Percentiles rank a stretch among this genome's conserved stretches.
Evolutionary conservation across 1,139 yeast genomes (phyloP).

Genomic region (Meyerozyma athensensis): DNA sequence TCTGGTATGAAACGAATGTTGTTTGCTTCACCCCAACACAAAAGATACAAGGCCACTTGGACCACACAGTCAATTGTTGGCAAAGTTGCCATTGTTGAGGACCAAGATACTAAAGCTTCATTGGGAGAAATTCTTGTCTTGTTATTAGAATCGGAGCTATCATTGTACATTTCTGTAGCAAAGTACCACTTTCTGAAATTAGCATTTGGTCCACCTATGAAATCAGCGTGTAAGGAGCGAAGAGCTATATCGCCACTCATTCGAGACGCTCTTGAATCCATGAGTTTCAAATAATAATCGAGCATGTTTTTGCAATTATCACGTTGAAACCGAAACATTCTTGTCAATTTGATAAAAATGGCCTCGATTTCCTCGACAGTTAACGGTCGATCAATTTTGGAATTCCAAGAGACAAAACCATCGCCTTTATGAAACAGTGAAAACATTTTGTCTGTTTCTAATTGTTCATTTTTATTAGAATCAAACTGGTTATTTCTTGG

Average conservation of each 20-base stretch:
- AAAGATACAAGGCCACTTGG: slow-evolving; percentile 64
- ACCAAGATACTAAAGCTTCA: slow-evolving; percentile 37
- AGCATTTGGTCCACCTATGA: slow-evolving; percentile 87
- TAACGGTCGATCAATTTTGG: slow-evolving; percentile 20
- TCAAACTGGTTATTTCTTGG: slow-evolving; percentile 16
- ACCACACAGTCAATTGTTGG: slow-evolving; percentile 52
- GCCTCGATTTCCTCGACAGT: slow-evolving; percentile 13
- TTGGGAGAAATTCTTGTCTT: slow-evolving; percentile 5
- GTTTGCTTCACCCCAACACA: slow-evolving; percentile 90
- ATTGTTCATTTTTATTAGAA: neutral
- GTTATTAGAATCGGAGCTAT: neutral
- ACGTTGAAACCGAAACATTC: slow-evolving; percentile 65
- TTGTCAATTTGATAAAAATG: slow-evolving; percentile 29
- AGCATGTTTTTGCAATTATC: slow-evolving; percentile 63
- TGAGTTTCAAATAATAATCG: slow-evolving; percentile 54
- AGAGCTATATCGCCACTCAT: slow-evolving; percentile 53
- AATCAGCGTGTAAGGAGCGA: slow-evolving; percentile 61
- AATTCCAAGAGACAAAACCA: slow-evolving; percentile 59
- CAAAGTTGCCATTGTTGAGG: slow-evolving; percentile 50
- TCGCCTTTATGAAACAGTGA: slow-evolving; percentile 16
- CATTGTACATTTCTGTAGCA: slow-evolving; percentile 74
- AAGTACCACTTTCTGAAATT: slow-evolving; percentile 95
- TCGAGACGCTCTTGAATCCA: slow-evolving; percentile 70
- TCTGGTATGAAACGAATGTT: slow-evolving; percentile 83
- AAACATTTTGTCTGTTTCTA: neutral